phyloP scores from a whole-genome alignment of 768 basidiomycete species.

The Mycena latifolia region DNA sequence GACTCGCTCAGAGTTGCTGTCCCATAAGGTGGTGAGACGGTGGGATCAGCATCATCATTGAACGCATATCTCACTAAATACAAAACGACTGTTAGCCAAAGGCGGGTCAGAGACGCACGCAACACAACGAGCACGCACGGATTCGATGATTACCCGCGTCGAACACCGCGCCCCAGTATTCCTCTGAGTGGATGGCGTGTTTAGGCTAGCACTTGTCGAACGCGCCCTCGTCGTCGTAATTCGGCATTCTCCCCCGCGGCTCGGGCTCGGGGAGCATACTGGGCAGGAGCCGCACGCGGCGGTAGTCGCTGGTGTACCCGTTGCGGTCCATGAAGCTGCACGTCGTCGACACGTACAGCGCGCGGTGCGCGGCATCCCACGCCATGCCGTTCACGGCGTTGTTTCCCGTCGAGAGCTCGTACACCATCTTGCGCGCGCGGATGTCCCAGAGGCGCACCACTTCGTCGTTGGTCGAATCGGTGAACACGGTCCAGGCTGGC shows the following conservation, averaged over 20 bases:
- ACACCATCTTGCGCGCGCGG: slow-evolving; percentile 45
- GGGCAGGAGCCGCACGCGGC: slow-evolving; percentile 35
- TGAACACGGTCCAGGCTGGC: slow-evolving; percentile 42
- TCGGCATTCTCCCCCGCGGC: background rate
- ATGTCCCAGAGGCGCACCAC: slow-evolving; percentile 52
- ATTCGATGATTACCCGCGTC: slow-evolving; percentile 30
- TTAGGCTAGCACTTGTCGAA: slow-evolving; percentile 29
- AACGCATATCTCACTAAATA: slow-evolving; percentile 28
- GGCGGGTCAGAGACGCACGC: background rate
- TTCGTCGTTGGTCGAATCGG: slow-evolving; percentile 42
- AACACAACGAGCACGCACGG: slow-evolving; percentile 7
- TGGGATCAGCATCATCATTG: too few relatives aligned
- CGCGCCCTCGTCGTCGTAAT: slow-evolving; percentile 5
- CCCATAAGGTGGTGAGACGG: too few relatives aligned
- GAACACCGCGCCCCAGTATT: slow-evolving; percentile 23
- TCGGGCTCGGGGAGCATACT: background rate
- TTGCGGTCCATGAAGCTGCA: slow-evolving; percentile 44
- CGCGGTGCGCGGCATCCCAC: slow-evolving; percentile 40
- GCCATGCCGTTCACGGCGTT: slow-evolving; percentile 45
- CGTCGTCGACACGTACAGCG: slow-evolving; percentile 47
- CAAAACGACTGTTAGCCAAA: background rate
- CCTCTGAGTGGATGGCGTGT: slow-evolving; percentile 15
- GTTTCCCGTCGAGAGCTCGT: slow-evolving; percentile 55
- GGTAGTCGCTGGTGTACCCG: slow-evolving; percentile 42
- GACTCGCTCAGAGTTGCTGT: too few relatives aligned